Percentiles rank a stretch among this genome's conserved stretches.
These are phyloP conservation scores for Leucaena leucocephala DNA, from an alignment of 306 rosid species.

Conservation along the genomic window DNA sequence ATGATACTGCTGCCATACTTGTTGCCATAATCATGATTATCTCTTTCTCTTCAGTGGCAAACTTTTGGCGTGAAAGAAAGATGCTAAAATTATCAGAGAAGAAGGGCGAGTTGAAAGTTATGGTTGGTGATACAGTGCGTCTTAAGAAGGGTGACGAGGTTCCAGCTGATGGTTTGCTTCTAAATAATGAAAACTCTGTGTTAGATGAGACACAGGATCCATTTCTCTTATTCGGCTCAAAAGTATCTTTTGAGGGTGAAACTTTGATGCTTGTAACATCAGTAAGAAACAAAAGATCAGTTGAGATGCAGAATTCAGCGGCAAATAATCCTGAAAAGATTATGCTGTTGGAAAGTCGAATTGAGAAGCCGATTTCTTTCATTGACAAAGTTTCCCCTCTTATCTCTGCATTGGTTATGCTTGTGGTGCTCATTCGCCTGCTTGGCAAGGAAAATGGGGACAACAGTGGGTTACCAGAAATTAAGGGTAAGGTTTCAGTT, in stretches of 20 bases:
- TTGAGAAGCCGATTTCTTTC: slow-evolving; percentile 45
- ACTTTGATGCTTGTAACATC: slow-evolving; percentile 66
- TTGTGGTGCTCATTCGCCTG: slow-evolving; percentile 53
- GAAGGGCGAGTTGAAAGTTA: slow-evolving; percentile 33
- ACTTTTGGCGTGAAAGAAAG: slow-evolving; percentile 38
- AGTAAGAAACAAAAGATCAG: slow-evolving; percentile 26
- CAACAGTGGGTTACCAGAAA: slow-evolving; percentile 51
- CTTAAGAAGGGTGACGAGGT: slow-evolving; percentile 49
- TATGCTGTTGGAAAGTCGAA: slow-evolving; percentile 45
- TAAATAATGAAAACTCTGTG: slow-evolving; percentile 28
- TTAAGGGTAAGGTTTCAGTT: slow-evolving; percentile 57
- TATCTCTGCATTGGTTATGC: slow-evolving; percentile 40
- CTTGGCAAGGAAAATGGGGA: slow-evolving; percentile 38
- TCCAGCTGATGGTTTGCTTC: slow-evolving; percentile 69
- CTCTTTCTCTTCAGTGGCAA: slow-evolving; percentile 37
- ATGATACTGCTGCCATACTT: slow-evolving; percentile 54
- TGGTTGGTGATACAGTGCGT: slow-evolving; percentile 48
- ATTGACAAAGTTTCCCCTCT: slow-evolving; percentile 42
- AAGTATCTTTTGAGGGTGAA: slow-evolving; percentile 45
- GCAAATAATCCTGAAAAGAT: slow-evolving; percentile 9
- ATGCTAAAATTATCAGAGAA: slow-evolving; percentile 34
- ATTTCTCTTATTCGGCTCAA: slow-evolving; percentile 57
- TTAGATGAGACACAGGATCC: slow-evolving; percentile 49
- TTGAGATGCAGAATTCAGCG: slow-evolving; percentile 26
- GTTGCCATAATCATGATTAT: slow-evolving; percentile 43